Percentiles rank a stretch among this genome's conserved stretches.
Conservation (phyloP, 1,139 yeast species). For the Komagataea norvegica region DNA sequence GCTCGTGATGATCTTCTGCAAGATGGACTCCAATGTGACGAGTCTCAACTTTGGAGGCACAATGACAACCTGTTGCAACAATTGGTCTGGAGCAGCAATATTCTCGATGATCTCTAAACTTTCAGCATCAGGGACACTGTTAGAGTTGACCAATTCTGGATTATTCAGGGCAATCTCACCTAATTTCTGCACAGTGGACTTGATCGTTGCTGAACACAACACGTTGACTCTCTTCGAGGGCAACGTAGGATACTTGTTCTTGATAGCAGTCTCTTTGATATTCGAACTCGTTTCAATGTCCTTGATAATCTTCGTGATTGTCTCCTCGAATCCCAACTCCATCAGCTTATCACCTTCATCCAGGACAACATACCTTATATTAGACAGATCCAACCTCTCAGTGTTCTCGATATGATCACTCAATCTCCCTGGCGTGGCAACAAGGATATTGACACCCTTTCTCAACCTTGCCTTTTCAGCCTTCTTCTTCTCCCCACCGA, state of each 20-base stretch:
- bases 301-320: conserved; percentile 69
- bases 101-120: conserved; percentile 35
- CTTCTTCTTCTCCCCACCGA: conserved; percentile 97
- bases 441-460: conserved; percentile 89
- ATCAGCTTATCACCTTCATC: conserved; percentile 96
- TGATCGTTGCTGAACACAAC: conserved; percentile 92
- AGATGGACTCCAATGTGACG: conserved; percentile 68
- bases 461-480: conserved; percentile 92
- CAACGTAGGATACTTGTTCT: conserved; percentile 45
- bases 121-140: conserved; percentile 40
- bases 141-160: conserved; percentile 58
- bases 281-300: conserved; percentile 45
- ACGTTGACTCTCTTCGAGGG: conserved; percentile 73
- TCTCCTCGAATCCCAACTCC: conserved; percentile 94
- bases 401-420: conserved; percentile 94
- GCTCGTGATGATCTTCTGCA: conserved; percentile 44
- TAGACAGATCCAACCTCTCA: conserved; percentile 59
- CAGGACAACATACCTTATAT: conserved; percentile 75
- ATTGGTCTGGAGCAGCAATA: conserved; percentile 80
- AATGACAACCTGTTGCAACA: conserved; percentile 68
- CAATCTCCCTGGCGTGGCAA: conserved; percentile 97
- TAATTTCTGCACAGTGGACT: conserved; percentile 69
- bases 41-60: conserved; percentile 90
- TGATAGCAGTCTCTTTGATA: conserved; percentile 39
- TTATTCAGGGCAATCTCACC: conserved; percentile 71